A percentile compares a stretch with the other conserved stretches of the same genome.
phyloP scores from a whole-genome alignment of 2,329 filamentous ascomycete genomes.

The Boeremia lycopersici region DNA sequence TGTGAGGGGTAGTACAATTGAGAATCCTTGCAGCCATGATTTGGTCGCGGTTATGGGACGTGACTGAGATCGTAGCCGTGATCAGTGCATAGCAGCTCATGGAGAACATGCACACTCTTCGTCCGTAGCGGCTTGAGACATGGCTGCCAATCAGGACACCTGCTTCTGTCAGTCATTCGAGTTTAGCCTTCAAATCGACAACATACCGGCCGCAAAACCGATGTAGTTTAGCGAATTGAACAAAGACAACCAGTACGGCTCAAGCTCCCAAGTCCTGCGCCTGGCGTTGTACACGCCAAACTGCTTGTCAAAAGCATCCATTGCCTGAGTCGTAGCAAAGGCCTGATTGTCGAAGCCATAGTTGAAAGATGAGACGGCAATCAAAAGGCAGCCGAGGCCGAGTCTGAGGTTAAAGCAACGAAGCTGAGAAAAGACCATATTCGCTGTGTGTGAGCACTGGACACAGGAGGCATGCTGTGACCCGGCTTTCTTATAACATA shows the following conservation, averaged over 20 bases:
- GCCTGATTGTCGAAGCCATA: neutral
- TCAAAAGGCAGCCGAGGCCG: neutral
- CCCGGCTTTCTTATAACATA: neutral
- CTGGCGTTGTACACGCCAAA: neutral
- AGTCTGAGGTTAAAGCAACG: neutral
- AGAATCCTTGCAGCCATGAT: neutral
- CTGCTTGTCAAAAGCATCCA: neutral
- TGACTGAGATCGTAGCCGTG: neutral
- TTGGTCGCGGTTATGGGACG: neutral
- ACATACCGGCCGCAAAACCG: neutral
- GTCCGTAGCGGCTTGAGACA: neutral
- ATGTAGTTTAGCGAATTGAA: neutral
- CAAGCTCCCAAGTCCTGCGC: neutral
- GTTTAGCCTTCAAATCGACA: neutral
- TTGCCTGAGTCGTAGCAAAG: neutral
- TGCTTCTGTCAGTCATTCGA: neutral
- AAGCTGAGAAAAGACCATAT: neutral
- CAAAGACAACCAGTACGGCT: neutral
- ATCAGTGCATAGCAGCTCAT: neutral
- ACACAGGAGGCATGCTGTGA: neutral
- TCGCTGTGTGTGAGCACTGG: neutral
- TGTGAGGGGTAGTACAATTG: neutral
- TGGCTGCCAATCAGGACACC: neutral
- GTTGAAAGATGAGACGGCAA: neutral
- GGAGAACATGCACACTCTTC: neutral